Evolutionary conservation across 2,329 filamentous ascomycete species (phyloP).

Genomic region (Epichloe amarillans): DNA sequence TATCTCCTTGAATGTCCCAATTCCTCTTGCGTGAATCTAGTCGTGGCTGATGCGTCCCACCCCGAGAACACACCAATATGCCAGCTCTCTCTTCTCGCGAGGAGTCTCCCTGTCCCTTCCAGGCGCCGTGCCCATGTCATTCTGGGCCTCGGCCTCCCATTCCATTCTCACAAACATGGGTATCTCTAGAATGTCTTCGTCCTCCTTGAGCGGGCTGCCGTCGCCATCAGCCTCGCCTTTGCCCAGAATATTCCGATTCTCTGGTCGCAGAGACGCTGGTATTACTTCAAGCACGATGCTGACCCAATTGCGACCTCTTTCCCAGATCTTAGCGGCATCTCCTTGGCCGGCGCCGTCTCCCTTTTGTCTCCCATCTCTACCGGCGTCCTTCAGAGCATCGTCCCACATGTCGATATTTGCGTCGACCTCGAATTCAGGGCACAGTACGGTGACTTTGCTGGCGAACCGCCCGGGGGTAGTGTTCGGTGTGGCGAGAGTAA

Average conservation of each 20-base stretch:
- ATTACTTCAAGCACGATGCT: constrained; percentile 87
- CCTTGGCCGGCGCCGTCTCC: constrained; percentile 36
- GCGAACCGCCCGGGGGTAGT: constrained; percentile 64
- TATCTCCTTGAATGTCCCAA: constrained; percentile 19
- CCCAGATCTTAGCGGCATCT: constrained; percentile 93
- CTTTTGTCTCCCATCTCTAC: constrained; percentile 23
- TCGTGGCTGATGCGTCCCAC: constrained; percentile 62
- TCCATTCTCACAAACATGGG: constrained; percentile 87
- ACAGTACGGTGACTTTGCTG: constrained; percentile 79
- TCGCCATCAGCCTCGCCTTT: constrained; percentile 25
- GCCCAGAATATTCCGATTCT: constrained; percentile 19
- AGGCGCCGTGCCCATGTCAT: constrained; percentile 45
- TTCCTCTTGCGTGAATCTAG: constrained; percentile 8
- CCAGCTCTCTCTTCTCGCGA: constrained; percentile 73
- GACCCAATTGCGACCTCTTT: constrained; percentile 86
- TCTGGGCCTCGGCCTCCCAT: constrained; percentile 63
- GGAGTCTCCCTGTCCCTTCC: constrained; percentile 45
- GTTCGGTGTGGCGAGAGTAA: constrained; percentile 75
- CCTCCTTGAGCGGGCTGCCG: constrained; percentile 36
- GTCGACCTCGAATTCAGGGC: constrained; percentile 86
- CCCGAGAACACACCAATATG: constrained; percentile 91
- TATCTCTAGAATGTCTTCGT: constrained; percentile 66
- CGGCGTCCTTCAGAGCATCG: constrained; percentile 59
- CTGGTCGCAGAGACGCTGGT: constrained; percentile 39
- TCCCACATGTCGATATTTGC: constrained; percentile 84